Evolutionary conservation across 225 moss, liverwort and hornwort genomes (phyloP).

Genomic region (Polytrichum formosum): DNA sequence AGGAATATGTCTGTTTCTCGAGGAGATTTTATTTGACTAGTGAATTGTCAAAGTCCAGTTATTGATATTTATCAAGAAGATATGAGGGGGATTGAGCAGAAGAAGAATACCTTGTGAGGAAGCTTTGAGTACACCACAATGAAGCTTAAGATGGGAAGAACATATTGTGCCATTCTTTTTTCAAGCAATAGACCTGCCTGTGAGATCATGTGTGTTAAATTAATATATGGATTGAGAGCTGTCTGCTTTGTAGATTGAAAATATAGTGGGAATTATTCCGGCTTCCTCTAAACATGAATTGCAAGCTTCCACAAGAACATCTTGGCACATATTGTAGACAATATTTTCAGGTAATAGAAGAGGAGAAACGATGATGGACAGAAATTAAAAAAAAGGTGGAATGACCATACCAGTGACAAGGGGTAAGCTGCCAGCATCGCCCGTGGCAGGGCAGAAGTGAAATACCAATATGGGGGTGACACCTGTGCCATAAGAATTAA

Average conservation of each 20-base stretch:
- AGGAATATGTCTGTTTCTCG: background rate
- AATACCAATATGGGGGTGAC: conserved; percentile 85
- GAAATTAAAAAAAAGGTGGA: background rate
- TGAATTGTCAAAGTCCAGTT: too few species aligned
- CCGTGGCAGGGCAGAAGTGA: conserved; percentile 90
- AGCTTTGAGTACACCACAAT: conserved; percentile 88
- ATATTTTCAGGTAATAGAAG: background rate
- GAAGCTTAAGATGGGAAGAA: conserved; percentile 74
- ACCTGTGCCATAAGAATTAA: conserved; percentile 47
- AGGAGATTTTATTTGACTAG: too few species aligned
- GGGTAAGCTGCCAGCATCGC: conserved; percentile 90
- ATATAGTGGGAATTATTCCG: too few species aligned
- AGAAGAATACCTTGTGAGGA: conserved; percentile 74
- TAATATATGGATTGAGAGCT: too few species aligned
- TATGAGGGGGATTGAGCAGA: background rate
- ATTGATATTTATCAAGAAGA: too few species aligned
- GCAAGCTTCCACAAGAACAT: too few species aligned
- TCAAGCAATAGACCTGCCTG: conserved; percentile 79
- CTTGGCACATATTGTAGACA: too few species aligned
- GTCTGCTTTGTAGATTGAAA: too few species aligned
- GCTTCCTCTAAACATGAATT: too few species aligned
- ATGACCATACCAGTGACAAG: conserved; percentile 55
- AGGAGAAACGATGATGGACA: background rate
- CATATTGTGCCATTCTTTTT: conserved; percentile 65
- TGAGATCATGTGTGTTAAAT: conserved; percentile 8